Percentiles rank a stretch among this genome's conserved stretches.
Conservation (phyloP, 164 flowering plant species). For the Berberis vulgaris region DNA sequence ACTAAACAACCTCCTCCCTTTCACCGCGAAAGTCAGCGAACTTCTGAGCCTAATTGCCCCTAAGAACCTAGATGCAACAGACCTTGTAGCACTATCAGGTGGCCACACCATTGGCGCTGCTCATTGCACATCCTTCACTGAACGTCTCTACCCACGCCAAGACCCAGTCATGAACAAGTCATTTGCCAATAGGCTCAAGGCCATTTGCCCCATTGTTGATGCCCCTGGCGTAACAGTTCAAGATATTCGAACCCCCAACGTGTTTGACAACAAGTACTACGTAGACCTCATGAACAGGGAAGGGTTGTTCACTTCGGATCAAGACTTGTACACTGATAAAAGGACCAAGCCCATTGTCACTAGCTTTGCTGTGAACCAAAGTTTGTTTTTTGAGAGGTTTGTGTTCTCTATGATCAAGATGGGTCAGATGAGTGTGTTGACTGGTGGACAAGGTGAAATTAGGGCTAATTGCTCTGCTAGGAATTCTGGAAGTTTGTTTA, state of each 20-base stretch:
- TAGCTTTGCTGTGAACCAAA: constrained; percentile 13
- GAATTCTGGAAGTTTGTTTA: background rate
- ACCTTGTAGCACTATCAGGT: constrained; percentile 48
- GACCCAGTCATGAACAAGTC: constrained; percentile 18
- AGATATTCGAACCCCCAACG: constrained; percentile 16
- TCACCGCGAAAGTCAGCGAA: constrained; percentile 9
- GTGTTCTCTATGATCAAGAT: constrained; percentile 10
- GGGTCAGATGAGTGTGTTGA: constrained; percentile 8
- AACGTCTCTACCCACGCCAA: constrained; percentile 18
- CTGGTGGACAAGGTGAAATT: constrained; percentile 11
- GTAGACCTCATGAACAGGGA: constrained; percentile 17
- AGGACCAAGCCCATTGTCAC: constrained; percentile 15
- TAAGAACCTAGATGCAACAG: constrained; percentile 33
- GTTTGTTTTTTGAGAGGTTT: constrained; percentile 9
- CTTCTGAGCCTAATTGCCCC: constrained; percentile 20
- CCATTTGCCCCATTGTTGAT: constrained; percentile 10
- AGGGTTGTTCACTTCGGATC: constrained; percentile 24
- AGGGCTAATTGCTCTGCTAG: constrained; percentile 6
- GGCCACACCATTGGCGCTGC: constrained; percentile 50
- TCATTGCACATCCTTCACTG: constrained; percentile 18
- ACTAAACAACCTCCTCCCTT: constrained; percentile 28
- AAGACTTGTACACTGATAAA: constrained; percentile 14
- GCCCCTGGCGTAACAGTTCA: constrained; percentile 4
- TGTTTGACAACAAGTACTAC: constrained; percentile 24
- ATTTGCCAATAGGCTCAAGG: constrained; percentile 9